A percentile compares a stretch with the other conserved stretches of the same genome.
phyloP scores from a whole-genome alignment of 176 grass and related monocot species.

The Hordeum vulgare region DNA sequence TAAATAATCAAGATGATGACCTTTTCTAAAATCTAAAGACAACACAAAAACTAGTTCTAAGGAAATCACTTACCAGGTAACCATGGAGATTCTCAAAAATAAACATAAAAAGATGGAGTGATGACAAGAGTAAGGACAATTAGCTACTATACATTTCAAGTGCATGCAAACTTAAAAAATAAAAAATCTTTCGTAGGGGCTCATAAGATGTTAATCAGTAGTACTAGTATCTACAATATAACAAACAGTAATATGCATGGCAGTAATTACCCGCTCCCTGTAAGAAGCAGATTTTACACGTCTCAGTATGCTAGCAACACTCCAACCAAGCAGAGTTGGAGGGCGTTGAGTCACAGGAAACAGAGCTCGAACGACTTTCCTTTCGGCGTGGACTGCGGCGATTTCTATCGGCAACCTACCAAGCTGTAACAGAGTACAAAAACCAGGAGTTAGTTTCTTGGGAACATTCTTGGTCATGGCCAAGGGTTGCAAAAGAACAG shows the following conservation, averaged over 20 bases:
- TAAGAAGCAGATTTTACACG: slow-evolving; percentile 1
- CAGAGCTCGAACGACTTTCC: neutral
- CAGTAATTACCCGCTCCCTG: slow-evolving; percentile 12
- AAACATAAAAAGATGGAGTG: neutral
- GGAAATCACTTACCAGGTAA: neutral
- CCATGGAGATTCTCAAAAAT: neutral
- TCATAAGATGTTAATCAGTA: neutral
- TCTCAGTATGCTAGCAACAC: neutral
- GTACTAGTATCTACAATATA: neutral
- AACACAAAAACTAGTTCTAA: neutral
- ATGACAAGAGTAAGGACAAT: neutral
- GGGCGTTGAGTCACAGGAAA: neutral
- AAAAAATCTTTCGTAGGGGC: neutral
- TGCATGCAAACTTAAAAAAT: neutral
- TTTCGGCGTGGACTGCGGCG: neutral
- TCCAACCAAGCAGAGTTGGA: neutral
- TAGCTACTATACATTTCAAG: neutral
- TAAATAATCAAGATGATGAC: no score
- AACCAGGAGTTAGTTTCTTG: neutral
- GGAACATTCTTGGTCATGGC: neutral
- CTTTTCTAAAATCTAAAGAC: neutral
- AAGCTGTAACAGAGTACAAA: neutral
- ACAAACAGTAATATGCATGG: neutral
- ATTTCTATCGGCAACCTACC: slow-evolving; percentile 9
- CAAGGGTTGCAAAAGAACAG: neutral